phyloP scores from a whole-genome alignment of 305 asterid species.

The Rubia peregrina region DNA sequence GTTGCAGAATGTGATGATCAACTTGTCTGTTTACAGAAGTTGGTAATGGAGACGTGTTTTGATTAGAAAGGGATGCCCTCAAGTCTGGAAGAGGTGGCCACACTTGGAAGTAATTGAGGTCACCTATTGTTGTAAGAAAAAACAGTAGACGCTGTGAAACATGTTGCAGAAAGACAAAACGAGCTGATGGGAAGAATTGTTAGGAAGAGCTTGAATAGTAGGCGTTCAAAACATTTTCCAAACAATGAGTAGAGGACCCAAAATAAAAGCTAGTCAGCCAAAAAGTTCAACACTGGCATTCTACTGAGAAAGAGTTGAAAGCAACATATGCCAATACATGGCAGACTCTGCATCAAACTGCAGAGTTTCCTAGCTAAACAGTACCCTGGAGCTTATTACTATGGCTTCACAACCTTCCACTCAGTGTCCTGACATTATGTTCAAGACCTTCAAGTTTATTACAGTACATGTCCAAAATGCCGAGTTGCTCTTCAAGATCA shows the following conservation, averaged over 20 bases:
- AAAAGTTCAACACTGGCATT: too few relatives aligned
- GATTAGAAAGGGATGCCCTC: background rate
- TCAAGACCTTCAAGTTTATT: background rate
- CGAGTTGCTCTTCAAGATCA: background rate
- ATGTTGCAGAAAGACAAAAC: too few relatives aligned
- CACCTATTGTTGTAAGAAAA: background rate
- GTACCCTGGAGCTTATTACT: too few relatives aligned
- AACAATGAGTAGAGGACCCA: too few relatives aligned
- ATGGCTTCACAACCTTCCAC: background rate
- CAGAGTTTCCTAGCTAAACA: too few relatives aligned
- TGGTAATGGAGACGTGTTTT: background rate
- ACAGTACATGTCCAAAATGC: background rate
- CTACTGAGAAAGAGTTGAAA: too few relatives aligned
- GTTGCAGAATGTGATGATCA: background rate
- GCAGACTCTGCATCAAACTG: too few relatives aligned
- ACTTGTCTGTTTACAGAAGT: background rate
- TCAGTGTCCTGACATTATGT: background rate
- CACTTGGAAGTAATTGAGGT: background rate
- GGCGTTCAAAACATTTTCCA: constrained; percentile 19
- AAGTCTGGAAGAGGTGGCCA: background rate
- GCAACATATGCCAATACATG: too few relatives aligned
- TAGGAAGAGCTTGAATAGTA: constrained; percentile 7
- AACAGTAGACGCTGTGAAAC: too few relatives aligned
- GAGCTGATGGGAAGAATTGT: too few relatives aligned
- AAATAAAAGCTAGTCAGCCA: too few relatives aligned